Percentiles rank a stretch among this genome's conserved stretches.
Evolutionary conservation across 306 rosid species (phyloP).

Genomic region (Malus sieversii): DNA sequence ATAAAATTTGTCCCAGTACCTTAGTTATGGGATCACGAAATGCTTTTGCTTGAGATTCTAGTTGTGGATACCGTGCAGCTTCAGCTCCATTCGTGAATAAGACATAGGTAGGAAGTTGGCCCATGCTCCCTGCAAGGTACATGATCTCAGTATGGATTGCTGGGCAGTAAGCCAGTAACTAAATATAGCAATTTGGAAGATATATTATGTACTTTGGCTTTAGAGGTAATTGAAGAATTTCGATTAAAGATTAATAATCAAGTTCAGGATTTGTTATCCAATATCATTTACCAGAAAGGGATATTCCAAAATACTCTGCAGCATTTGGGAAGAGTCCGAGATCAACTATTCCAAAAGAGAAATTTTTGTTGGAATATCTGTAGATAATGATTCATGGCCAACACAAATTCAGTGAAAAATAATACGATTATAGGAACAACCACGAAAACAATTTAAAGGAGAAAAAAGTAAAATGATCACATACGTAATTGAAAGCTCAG

Average conservation of each 20-base stretch:
- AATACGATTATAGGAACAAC: background rate
- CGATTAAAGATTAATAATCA: background rate
- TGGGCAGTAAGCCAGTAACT: conserved; percentile 5
- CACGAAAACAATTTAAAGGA: background rate
- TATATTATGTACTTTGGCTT: background rate
- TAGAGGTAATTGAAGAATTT: background rate
- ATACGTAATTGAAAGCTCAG: conserved; percentile 84
- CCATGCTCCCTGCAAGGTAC: conserved; percentile 61
- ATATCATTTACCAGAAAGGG: conserved; percentile 51
- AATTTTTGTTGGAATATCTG: conserved; percentile 83
- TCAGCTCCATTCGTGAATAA: conserved; percentile 76
- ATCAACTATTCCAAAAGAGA: conserved; percentile 82
- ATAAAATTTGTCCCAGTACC: conserved; percentile 26
- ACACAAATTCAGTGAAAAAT: background rate
- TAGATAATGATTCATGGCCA: conserved; percentile 14
- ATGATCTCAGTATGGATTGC: conserved; percentile 11
- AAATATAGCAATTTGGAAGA: background rate
- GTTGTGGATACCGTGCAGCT: conserved; percentile 66
- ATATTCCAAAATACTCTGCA: conserved; percentile 73
- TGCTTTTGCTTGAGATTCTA: conserved; percentile 45
- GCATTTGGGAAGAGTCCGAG: conserved; percentile 95
- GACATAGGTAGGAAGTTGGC: conserved; percentile 81
- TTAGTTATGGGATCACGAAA: conserved; percentile 53
- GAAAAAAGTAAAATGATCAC: background rate
- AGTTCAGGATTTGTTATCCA: background rate